Evolutionary conservation across 768 basidiomycete genomes (phyloP), one percentile per base, ranked within the genome.

Genomic region (Crassisporium funariophilum): DNA sequence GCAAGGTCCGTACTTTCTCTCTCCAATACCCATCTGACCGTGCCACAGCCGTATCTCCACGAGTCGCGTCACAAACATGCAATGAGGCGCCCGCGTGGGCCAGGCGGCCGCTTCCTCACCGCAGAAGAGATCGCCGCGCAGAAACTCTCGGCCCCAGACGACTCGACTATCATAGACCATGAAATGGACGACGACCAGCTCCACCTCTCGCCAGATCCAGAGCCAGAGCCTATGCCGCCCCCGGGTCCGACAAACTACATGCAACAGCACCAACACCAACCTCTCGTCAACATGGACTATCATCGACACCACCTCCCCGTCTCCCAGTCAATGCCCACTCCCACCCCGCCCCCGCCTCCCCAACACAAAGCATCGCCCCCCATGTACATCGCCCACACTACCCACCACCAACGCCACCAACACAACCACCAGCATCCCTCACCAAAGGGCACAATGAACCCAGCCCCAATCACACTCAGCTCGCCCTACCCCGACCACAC

Each of bases 41-140:
- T 52, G 29, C 41, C 44, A 2, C 36, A 97, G 95, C 95, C 97
- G 2, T 99, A 98, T 71, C 85, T 98, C 22, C 97, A 99, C 55
- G 97, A 99, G 64, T 95, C 92, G 6, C 84, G 97, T 35, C 97
- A 99, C 73, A 91, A 92, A 55, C 97, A 99, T 70, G 97, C 97
- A 23, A 95, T 98, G 88, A 86, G 94, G 35, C 83, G 97, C 15
- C 97, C 97, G 12, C 81, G 97, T 46, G 97, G 97, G 4, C 95
- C 97, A 17, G 97, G 97, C 9, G 97, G 97, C 17, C 84, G 97
- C 34, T 99, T 99, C 73, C 84, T 98, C 59, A 98, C 95, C 6
- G 91, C 94, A 41, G 92, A 94, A 15, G 95, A 98, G 68, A 94
- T 95, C 38, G 89, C 90, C 0, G 87, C 89, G 0, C 87, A 90